phyloP scores from a whole-genome alignment of 345 rosid genomes.

The Eucalyptus pauciflora region DNA sequence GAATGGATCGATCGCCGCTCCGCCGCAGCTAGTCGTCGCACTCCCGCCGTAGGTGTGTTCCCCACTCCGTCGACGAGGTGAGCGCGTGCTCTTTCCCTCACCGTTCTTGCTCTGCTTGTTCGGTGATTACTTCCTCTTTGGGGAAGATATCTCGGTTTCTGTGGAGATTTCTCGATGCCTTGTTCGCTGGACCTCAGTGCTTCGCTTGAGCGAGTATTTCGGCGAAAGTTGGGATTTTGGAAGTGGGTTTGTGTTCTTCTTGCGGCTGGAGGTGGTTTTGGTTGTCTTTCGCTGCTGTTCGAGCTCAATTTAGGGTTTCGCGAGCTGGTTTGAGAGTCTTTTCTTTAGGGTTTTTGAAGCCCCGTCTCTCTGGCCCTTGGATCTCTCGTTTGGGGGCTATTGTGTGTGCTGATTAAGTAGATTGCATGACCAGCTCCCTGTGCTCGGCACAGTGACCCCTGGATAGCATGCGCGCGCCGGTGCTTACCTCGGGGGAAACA shows the following conservation, averaged over 20 bases:
- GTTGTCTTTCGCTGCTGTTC: not conserved
- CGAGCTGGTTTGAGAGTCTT: not conserved
- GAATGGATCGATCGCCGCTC: constrained; percentile 24
- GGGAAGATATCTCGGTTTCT: not conserved
- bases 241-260: not conserved
- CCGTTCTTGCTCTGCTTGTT: not conserved
- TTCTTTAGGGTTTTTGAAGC: constrained; percentile 2
- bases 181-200: not conserved
- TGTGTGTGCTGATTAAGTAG: not conserved
- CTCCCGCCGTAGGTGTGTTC: not conserved
- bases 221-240: not conserved
- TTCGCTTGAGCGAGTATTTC: not conserved
- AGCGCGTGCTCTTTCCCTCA: not conserved
- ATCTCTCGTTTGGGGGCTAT: not conserved
- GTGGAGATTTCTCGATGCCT: not conserved
- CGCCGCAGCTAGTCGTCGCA: not conserved
- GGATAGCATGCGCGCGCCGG: not conserved
- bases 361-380: not conserved
- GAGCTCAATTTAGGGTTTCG: not conserved
- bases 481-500: not conserved
- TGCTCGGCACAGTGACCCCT: not conserved
- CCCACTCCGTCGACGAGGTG: not conserved
- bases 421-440: not conserved
- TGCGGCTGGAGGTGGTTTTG: not conserved
- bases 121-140: not conserved